These are phyloP conservation scores for Russula sp. DNA, from an alignment of 768 basidiomycete genomes.

Conservation along the genomic window DNA sequence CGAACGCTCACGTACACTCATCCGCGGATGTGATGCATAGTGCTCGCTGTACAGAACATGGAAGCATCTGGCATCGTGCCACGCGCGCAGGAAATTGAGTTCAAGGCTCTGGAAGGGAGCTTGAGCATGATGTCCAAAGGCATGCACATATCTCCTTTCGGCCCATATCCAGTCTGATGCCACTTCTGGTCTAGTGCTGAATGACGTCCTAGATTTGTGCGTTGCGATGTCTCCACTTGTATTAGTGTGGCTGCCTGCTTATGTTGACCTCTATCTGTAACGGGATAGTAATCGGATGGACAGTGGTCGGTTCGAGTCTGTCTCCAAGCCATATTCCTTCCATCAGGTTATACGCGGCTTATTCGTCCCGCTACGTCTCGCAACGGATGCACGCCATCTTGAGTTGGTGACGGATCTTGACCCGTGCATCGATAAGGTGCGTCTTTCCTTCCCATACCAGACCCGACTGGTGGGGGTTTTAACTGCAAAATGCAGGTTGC, in stretches of 20 bases:
- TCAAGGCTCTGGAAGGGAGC: slow-evolving; percentile 76
- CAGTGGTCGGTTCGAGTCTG: slow-evolving; percentile 74
- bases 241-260: neutral
- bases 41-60: slow-evolving; percentile 90
- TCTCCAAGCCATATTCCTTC: slow-evolving; percentile 64
- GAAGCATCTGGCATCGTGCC: slow-evolving; percentile 69
- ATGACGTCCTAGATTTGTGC: slow-evolving; percentile 77
- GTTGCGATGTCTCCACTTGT: slow-evolving; percentile 1
- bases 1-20: neutral
- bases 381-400: slow-evolving; percentile 60
- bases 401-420: slow-evolving; percentile 68
- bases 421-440: slow-evolving; percentile 54
- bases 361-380: slow-evolving; percentile 60
- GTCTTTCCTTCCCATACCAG: slow-evolving; percentile 17
- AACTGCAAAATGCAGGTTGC: slow-evolving; percentile 41
- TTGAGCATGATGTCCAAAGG: slow-evolving; percentile 88
- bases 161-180: slow-evolving; percentile 9
- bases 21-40: slow-evolving; percentile 21
- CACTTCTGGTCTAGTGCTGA: slow-evolving; percentile 44
- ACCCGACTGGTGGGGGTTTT: neutral
- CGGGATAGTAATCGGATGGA: slow-evolving; percentile 71
- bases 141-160: slow-evolving; percentile 25
- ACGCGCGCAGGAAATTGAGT: slow-evolving; percentile 79
- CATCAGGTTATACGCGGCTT: slow-evolving; percentile 73
- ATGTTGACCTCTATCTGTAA: neutral